These are phyloP conservation scores for Moesziomyces sp. DNA, from an alignment of 1,284 basidiomycete genomes.

Conservation along the genomic window DNA sequence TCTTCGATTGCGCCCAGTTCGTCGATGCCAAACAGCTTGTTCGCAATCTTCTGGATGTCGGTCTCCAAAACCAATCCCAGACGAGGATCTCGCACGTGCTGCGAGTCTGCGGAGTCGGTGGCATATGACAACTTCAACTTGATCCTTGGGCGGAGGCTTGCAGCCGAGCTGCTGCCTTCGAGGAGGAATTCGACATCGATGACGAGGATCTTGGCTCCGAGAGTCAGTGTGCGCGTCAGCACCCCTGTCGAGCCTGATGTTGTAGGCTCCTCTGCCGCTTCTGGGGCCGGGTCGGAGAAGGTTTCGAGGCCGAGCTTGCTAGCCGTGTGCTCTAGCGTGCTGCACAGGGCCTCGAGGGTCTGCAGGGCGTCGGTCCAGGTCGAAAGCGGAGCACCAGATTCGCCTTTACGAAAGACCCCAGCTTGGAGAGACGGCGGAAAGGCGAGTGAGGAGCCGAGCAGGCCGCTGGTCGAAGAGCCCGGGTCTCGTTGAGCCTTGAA, in stretches of 20 bases:
- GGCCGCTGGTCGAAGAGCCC: not conserved
- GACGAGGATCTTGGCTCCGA: conserved; percentile 50
- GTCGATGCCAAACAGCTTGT: conserved; percentile 27
- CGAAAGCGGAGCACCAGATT: not conserved
- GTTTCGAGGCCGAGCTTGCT: conserved; percentile 43
- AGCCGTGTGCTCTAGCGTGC: conserved; percentile 22
- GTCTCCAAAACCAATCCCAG: conserved; percentile 27
- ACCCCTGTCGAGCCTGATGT: not conserved
- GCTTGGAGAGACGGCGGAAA: conserved; percentile 20
- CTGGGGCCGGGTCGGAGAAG: conserved; percentile 34
- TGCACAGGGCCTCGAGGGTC: conserved; percentile 29
- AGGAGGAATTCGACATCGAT: conserved; percentile 43
- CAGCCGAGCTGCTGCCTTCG: not conserved
- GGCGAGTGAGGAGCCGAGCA: not conserved
- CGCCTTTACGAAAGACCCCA: conserved; percentile 9
- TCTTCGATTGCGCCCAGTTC: conserved; percentile 5
- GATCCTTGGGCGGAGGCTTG: conserved; percentile 13
- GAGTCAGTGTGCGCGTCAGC: conserved; percentile 31
- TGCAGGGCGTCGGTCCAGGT: conserved; percentile 16
- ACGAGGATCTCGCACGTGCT: conserved; percentile 25
- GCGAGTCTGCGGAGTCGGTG: conserved; percentile 31
- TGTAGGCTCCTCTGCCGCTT: conserved; percentile 5
- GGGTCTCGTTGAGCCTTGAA: conserved; percentile 16
- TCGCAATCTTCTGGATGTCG: conserved; percentile 34
- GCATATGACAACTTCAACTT: conserved; percentile 48